Evolutionary conservation across 305 asterid genomes (phyloP).

Genomic region (Salvia sclarea): DNA sequence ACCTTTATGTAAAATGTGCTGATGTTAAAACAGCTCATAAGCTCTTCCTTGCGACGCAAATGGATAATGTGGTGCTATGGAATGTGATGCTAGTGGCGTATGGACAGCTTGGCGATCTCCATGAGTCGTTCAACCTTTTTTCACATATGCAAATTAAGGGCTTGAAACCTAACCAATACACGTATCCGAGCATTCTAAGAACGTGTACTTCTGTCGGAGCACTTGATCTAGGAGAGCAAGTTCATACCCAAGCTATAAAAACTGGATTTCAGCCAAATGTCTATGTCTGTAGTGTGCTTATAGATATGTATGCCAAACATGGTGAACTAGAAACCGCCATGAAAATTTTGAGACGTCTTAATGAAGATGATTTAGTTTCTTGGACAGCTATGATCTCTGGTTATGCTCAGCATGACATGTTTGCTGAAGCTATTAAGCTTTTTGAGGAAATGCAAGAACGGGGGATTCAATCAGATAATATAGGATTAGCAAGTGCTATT

Average conservation of each 20-base stretch:
- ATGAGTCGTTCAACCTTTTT: constrained; percentile 59
- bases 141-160: constrained; percentile 60
- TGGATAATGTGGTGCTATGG: constrained; percentile 82
- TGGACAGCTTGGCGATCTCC: constrained; percentile 82
- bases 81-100: constrained; percentile 94
- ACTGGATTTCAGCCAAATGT: constrained; percentile 77
- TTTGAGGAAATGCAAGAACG: constrained; percentile 70
- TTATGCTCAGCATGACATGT: constrained; percentile 66
- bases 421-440: constrained; percentile 62
- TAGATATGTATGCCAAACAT: constrained; percentile 85
- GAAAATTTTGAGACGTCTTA: constrained; percentile 64
- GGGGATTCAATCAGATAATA: constrained; percentile 67
- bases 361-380: constrained; percentile 74
- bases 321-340: constrained; percentile 64
- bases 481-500: constrained; percentile 84
- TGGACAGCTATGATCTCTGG: constrained; percentile 96
- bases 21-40: constrained; percentile 71
- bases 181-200: constrained; percentile 87
- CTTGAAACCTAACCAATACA: constrained; percentile 81
- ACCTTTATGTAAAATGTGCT: constrained; percentile 81
- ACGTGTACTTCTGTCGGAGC: constrained; percentile 84
- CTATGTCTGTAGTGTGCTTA: constrained; percentile 82
- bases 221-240: constrained; percentile 78
- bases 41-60: constrained; percentile 57
- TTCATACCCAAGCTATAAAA: constrained; percentile 78